Conservation (phyloP, 352 stramenopile genomes). For the Thraustochytrium striatum region DNA sequence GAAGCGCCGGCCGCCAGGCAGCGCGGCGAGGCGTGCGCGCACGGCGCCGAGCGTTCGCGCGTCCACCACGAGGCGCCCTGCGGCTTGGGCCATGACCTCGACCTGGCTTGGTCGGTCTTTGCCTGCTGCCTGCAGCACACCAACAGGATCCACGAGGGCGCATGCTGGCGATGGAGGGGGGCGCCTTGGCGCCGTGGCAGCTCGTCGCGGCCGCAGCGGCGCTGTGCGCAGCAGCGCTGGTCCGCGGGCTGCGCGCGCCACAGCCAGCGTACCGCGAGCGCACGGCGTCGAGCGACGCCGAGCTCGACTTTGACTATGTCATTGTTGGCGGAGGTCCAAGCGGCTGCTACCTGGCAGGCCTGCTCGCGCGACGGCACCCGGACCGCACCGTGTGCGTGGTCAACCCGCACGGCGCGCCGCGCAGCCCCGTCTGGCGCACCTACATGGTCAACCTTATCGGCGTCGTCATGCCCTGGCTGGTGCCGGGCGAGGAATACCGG, state of each 20-base stretch:
- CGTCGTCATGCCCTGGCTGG: slow-evolving; percentile 1
- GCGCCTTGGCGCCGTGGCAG: too few species aligned
- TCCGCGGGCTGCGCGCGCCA: not conserved
- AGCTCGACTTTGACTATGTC: slow-evolving; percentile 16
- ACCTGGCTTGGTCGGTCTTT: not conserved
- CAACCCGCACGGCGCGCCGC: slow-evolving; percentile 7
- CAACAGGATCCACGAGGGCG: not conserved
- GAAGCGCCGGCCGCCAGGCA: not conserved
- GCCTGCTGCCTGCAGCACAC: not conserved
- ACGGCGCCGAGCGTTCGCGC: not conserved
- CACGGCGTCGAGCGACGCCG: not conserved
- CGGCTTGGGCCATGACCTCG: not conserved
- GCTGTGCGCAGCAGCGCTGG: not conserved
- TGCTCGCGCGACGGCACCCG: not conserved
- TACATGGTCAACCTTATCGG: slow-evolving; percentile 21
- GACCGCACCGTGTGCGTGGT: not conserved
- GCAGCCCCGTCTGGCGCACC: not conserved
- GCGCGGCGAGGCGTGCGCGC: not conserved
- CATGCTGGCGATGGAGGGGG: not conserved
- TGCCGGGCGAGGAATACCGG: slow-evolving; percentile 4
- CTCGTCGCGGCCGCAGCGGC: too few species aligned
- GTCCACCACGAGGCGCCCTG: not conserved
- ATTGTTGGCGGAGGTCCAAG: slow-evolving; percentile 24
- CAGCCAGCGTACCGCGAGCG: not conserved
- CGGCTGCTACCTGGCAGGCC: slow-evolving; percentile 20